A percentile compares a stretch with the other conserved stretches of the same genome.
phyloP scores from a whole-genome alignment of 441 rosid species.

The Breynia disticha region DNA sequence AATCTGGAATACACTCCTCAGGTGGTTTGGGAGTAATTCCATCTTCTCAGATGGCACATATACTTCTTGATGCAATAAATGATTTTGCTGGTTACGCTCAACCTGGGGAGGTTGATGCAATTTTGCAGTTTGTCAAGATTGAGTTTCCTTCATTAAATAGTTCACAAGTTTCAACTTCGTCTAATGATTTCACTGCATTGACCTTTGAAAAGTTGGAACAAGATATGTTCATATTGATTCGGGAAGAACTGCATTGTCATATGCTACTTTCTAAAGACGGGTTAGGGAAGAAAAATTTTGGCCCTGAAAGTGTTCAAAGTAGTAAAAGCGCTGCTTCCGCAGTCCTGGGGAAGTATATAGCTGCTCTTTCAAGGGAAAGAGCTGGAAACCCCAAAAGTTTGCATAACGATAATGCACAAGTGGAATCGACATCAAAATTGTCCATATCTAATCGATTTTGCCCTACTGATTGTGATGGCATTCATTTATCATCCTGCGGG shows the following conservation, averaged over 20 bases:
- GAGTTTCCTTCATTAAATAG: conserved; percentile 42
- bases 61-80: conserved; percentile 42
- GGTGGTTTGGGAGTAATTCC: conserved; percentile 29
- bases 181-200: conserved; percentile 28
- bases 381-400: conserved; percentile 33
- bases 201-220: conserved; percentile 54
- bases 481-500: conserved; percentile 88
- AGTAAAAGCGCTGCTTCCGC: conserved; percentile 33
- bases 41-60: conserved; percentile 31
- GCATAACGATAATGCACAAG: conserved; percentile 18
- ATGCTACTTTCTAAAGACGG: conserved; percentile 18
- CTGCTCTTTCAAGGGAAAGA: conserved; percentile 38
- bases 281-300: conserved; percentile 12
- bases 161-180: conserved; percentile 29
- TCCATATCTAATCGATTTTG: conserved; percentile 56
- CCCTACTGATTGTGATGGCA: conserved; percentile 79
- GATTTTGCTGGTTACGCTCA: conserved; percentile 36
- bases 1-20: conserved; percentile 10
- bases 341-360: conserved; percentile 41
- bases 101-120: conserved; percentile 33
- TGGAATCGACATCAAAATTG: conserved; percentile 27
- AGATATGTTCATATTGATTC: conserved; percentile 41
- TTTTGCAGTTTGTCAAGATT: conserved; percentile 51
- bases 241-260: conserved; percentile 28
- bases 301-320: conserved; percentile 25